Base-by-base conservation (phyloP, 2,329 filamentous ascomycete species). In the Xylaria sp. region DNA sequence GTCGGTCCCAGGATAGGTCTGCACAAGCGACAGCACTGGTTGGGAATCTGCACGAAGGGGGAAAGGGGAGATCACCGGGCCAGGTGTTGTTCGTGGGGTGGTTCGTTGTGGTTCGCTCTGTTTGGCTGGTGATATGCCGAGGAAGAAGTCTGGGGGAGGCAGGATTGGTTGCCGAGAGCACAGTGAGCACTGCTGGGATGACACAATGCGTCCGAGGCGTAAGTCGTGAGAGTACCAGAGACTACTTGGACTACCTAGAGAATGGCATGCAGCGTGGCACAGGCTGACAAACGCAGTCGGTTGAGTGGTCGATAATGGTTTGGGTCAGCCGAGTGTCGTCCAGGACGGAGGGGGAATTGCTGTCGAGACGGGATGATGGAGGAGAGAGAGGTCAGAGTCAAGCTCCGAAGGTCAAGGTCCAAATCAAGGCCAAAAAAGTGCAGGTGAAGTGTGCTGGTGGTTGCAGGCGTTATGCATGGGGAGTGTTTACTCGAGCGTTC, bases 141-240 rank as follows among this genome's bases (percentile, higher is more conserved):
- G 19, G 40, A 60, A 58, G 62, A 58, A 62, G 50, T 60, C 47
- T 63, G 56, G 55, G 55, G 64, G 25, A 64, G 63, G 66, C 63
- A 63, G 66, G 67, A 69, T 69, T 69, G 71, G 67, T 66, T 65
- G 68, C 68, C 61, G 51, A 19, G 42, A 21, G 51, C 35, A 45
- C 23, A 35, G 59, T 40, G 52, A 64, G 61, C 60, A 61, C 53
- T 43, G 61, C 56, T 59, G 64, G 60, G 58, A 72, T 71, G 67
- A 67, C 69, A 71, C 70, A 70, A 72, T 71, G 63, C 31, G 65
- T 67, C 66, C 65, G 56, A 65, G 64, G 63, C 45, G 66, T 58
- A 45, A 46, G 58, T 55, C 58, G 62, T 61, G 62, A 51, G 35
- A 15, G 54, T 52, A 60, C 28, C 9, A 9, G 4, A 9, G 28